Conservation (phyloP, 2,329 filamentous ascomycete species). For the Penicillium paneum region DNA sequence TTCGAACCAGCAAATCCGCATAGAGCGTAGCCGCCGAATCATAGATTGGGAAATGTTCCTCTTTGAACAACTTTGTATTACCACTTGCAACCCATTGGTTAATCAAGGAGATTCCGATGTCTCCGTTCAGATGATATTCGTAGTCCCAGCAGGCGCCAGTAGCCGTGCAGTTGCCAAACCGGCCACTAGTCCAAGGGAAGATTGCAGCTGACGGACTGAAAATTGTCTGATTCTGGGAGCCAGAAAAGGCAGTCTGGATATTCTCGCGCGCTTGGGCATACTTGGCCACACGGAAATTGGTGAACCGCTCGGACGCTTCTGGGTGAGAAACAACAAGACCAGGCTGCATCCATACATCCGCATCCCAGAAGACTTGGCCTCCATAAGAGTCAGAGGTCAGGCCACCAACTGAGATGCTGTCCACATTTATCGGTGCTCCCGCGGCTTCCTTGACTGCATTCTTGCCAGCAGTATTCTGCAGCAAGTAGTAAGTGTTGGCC, state of each 20-base stretch:
- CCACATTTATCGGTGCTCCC: constrained; percentile 53
- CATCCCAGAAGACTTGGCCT: constrained; percentile 64
- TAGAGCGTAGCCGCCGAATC: constrained; percentile 63
- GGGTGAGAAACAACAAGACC: constrained; percentile 64
- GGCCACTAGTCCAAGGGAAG: constrained; percentile 66
- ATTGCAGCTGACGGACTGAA: constrained; percentile 59
- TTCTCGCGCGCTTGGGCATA: constrained; percentile 61
- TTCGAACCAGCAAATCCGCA: constrained; percentile 58
- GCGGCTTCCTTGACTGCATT: constrained; percentile 53
- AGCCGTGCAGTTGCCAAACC: constrained; percentile 66
- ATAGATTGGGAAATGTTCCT: constrained; percentile 60
- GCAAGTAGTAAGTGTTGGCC: constrained; percentile 47
- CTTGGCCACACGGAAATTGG: constrained; percentile 60
- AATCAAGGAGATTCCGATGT: constrained; percentile 62
- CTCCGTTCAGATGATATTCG: constrained; percentile 68
- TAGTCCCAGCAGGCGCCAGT: constrained; percentile 67
- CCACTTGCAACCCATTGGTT: constrained; percentile 62
- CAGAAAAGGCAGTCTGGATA: constrained; percentile 52
- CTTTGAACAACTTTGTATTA: constrained; percentile 55
- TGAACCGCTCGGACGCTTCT: constrained; percentile 59
- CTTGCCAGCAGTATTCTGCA: constrained; percentile 51
- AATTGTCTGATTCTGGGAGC: constrained; percentile 58
- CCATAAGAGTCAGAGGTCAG: constrained; percentile 66
- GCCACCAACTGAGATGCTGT: constrained; percentile 67
- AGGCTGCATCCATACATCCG: constrained; percentile 66